Evolutionary conservation across 495 filamentous ascomycete genomes (phyloP).

Genomic region (Neurospora sp.): DNA sequence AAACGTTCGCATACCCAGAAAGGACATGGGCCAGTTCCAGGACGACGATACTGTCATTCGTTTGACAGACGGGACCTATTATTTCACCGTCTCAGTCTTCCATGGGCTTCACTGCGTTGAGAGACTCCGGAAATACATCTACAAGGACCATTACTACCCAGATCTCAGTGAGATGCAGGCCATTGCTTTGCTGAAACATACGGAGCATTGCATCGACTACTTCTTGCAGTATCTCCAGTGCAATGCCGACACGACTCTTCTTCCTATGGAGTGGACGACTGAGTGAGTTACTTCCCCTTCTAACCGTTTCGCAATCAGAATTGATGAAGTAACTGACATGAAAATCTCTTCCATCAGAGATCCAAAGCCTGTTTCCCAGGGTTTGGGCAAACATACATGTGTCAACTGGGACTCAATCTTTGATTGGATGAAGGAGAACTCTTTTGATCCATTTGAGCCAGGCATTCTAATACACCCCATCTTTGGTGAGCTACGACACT

Average conservation of each 20-base stretch:
- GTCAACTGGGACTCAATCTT: slow-evolving; percentile 1
- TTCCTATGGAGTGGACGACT: slow-evolving; percentile 2
- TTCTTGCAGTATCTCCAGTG: slow-evolving; percentile 8
- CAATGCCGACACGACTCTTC: slow-evolving; percentile 3
- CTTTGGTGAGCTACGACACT: neutral
- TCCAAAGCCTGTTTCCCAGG: neutral
- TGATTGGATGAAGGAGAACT: slow-evolving; percentile 1
- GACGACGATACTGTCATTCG: neutral
- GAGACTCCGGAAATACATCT: neutral
- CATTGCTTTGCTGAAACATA: neutral
- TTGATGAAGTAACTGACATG: neutral
- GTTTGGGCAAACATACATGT: neutral
- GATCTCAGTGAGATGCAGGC: neutral
- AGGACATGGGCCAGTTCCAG: neutral
- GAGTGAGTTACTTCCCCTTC: neutral
- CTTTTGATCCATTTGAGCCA: neutral
- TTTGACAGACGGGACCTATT: neutral
- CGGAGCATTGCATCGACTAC: slow-evolving; percentile 6
- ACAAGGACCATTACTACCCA: slow-evolving; percentile 2
- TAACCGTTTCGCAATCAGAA: neutral
- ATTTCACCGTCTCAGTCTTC: neutral
- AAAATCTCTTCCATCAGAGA: neutral
- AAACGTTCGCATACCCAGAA: neutral
- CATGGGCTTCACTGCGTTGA: slow-evolving; percentile 4
- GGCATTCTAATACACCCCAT: slow-evolving; percentile 1